Percentiles rank a stretch among this genome's conserved stretches.
Evolutionary conservation across 148 eudicot species (phyloP).

Genomic region (Cornus kousa): DNA sequence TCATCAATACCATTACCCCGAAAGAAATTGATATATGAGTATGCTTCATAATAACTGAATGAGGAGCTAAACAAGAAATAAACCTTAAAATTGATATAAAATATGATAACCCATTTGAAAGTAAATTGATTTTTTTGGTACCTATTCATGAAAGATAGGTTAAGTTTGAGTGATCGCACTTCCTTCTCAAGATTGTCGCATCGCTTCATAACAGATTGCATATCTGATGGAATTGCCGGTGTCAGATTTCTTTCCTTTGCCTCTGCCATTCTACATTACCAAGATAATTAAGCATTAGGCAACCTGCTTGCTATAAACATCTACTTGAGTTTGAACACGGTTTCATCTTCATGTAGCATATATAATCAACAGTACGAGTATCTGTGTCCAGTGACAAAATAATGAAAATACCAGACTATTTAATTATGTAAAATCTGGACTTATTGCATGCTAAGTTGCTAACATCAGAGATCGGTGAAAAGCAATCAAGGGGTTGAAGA

Average conservation of each 20-base stretch:
- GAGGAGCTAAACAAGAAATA: not conserved
- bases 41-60: not conserved
- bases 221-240: slow-evolving; percentile 46
- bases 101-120: not conserved
- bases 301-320: not conserved
- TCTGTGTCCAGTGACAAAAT: too few species aligned
- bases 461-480: too few species aligned
- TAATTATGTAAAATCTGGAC: not conserved
- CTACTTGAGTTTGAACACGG: not conserved
- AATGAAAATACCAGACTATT: too few species aligned
- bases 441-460: not conserved
- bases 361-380: not conserved
- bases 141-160: slow-evolving; percentile 60
- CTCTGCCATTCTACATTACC: slow-evolving; percentile 51
- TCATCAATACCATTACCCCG: too few species aligned
- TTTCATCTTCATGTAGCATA: not conserved
- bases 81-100: not conserved
- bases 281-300: not conserved
- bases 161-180: slow-evolving; percentile 60
- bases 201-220: slow-evolving; percentile 47
- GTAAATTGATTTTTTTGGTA: slow-evolving; percentile 12
- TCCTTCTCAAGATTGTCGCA: slow-evolving; percentile 65
- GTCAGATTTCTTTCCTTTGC: slow-evolving; percentile 52
- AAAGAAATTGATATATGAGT: too few species aligned
- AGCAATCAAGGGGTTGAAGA: not conserved